These are phyloP conservation scores for Diaporthe citrichinensis DNA, from an alignment of 2,329 filamentous ascomycete species.

Conservation along the genomic window DNA sequence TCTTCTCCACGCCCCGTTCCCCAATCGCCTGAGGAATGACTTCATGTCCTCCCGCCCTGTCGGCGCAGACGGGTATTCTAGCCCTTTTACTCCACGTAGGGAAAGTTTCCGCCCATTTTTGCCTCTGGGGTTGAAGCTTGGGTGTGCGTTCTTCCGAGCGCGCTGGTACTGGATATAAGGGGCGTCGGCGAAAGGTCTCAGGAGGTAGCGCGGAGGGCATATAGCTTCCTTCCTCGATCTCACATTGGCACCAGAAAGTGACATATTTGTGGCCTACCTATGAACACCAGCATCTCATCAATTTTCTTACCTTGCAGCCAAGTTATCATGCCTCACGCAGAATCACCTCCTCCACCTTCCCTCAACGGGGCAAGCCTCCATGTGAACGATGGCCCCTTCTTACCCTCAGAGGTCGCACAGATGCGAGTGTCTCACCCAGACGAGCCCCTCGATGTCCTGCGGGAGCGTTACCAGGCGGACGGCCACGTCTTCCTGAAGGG, in stretches of 20 bases:
- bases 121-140: not conserved
- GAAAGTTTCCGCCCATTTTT: conserved; percentile 7
- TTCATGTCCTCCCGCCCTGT: conserved; percentile 4
- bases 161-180: not conserved
- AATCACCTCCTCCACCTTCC: not conserved
- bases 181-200: not conserved
- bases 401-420: conserved; percentile 28
- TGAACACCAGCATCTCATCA: not conserved
- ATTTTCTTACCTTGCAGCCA: not conserved
- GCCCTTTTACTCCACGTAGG: conserved; percentile 1
- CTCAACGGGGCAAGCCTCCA: conserved; percentile 17
- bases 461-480: conserved; percentile 48
- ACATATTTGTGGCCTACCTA: not conserved
- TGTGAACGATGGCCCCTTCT: conserved; percentile 41
- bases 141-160: not conserved
- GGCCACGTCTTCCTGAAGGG: conserved; percentile 71
- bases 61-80: not conserved
- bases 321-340: conserved; percentile 27
- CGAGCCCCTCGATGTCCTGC: conserved; percentile 39
- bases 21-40: conserved; percentile 18
- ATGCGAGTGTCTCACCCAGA: conserved; percentile 36
- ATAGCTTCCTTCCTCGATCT: not conserved
- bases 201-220: not conserved
- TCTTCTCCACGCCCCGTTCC: conserved; percentile 1
- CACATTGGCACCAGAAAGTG: not conserved